Conservation (phyloP, 208 protist species). For the Crithidia sp. region DNA sequence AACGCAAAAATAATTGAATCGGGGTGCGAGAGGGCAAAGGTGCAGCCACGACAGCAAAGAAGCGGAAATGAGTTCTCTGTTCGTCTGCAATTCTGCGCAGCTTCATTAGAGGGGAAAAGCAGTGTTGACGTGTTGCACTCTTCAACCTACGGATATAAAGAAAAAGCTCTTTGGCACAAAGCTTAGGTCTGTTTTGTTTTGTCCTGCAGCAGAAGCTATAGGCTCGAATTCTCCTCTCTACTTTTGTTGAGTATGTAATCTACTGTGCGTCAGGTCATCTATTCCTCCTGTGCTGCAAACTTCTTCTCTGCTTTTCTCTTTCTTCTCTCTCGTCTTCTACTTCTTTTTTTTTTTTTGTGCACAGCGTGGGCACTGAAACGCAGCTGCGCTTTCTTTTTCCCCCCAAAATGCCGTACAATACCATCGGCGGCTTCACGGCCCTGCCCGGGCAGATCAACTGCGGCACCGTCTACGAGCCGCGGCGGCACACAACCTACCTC, state of each 20-base stretch:
- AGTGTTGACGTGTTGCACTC: too few species aligned
- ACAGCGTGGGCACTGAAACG: too few species aligned
- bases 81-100: too few species aligned
- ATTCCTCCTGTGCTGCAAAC: not conserved
- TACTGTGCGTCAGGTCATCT: not conserved
- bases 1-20: too few species aligned
- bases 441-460: slow-evolving; percentile 20
- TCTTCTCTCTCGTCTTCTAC: not conserved
- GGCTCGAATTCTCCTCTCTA: too few species aligned
- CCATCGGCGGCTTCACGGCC: slow-evolving; percentile 19
- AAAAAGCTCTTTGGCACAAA: not conserved
- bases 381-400: too few species aligned
- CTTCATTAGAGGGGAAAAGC: too few species aligned
- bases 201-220: not conserved
- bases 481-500: not conserved
- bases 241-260: too few species aligned
- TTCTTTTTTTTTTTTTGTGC: slow-evolving; percentile 5
- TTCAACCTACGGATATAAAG: too few species aligned
- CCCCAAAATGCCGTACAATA: slow-evolving; percentile 21
- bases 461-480: slow-evolving; percentile 28
- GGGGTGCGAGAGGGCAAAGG: too few species aligned
- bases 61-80: too few species aligned
- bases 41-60: too few species aligned
- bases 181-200: not conserved
- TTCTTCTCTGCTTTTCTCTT: not conserved